A percentile compares a stretch with the other conserved stretches of the same genome.
Conservation (phyloP, 805 yeast genomes). For the Monosporozyma servazzii region DNA sequence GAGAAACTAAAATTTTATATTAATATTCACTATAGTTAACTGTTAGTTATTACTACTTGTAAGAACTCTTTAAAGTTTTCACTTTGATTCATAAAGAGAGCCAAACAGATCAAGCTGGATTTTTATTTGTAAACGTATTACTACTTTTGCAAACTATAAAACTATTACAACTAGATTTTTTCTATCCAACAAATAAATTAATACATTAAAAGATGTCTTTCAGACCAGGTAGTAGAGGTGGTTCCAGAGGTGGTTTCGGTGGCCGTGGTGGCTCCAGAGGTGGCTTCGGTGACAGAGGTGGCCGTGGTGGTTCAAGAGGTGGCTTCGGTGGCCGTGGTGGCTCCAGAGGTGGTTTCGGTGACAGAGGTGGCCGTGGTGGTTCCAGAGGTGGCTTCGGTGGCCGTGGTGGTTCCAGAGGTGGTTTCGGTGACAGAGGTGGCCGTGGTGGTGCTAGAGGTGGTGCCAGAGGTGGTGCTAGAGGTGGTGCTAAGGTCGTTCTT, state of each 20-base stretch:
- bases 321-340: slow-evolving; percentile 38
- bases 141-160: neutral
- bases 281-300: slow-evolving; percentile 38
- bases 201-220: slow-evolving; percentile 51
- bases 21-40: neutral
- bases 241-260: slow-evolving; percentile 42
- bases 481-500: slow-evolving; percentile 92
- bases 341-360: slow-evolving; percentile 44
- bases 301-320: slow-evolving; percentile 43
- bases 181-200: neutral
- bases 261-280: slow-evolving; percentile 52
- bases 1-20: neutral
- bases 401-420: slow-evolving; percentile 46
- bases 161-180: neutral
- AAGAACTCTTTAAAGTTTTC: too few species aligned
- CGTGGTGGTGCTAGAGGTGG: slow-evolving; percentile 49
- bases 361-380: slow-evolving; percentile 41
- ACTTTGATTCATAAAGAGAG: too few species aligned
- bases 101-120: neutral
- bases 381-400: slow-evolving; percentile 44
- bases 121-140: neutral
- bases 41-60: neutral
- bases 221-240: slow-evolving; percentile 61
- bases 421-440: slow-evolving; percentile 32
- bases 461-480: slow-evolving; percentile 72